Percentiles rank a stretch among this genome's conserved stretches.
These are phyloP conservation scores for Zymoseptoria crescenta DNA, from an alignment of 2,329 filamentous ascomycete genomes.

Conservation along the genomic window DNA sequence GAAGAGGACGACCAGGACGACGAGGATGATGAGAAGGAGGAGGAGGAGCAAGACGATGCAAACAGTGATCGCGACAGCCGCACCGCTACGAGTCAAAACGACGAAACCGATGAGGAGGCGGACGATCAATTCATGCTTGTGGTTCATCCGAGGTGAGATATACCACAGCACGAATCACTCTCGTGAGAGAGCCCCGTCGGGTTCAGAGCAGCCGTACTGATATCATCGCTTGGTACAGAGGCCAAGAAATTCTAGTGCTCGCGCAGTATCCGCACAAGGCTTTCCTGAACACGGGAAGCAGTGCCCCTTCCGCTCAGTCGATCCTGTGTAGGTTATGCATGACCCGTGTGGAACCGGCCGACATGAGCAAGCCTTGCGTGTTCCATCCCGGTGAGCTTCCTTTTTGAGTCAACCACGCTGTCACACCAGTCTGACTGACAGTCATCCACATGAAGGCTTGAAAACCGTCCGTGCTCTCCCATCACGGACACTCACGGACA, in stretches of 20 bases:
- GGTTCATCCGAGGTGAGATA: neutral
- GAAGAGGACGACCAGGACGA: too few species aligned
- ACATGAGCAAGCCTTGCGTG: neutral
- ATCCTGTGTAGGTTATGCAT: neutral
- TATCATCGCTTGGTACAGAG: neutral
- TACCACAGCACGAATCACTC: neutral
- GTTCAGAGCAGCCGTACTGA: neutral
- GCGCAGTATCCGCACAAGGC: neutral
- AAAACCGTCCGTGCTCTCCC: neutral
- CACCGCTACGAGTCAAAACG: slow-evolving; percentile 12
- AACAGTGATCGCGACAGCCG: neutral
- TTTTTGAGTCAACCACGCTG: neutral
- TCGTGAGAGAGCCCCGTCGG: neutral
- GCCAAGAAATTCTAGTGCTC: neutral
- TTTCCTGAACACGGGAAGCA: neutral
- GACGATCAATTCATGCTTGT: neutral
- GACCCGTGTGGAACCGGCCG: neutral
- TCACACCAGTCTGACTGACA: neutral
- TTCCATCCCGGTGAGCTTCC: neutral
- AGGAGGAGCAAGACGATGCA: neutral
- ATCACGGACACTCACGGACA: neutral
- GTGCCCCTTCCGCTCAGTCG: neutral
- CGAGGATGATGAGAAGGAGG: too few species aligned
- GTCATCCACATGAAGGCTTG: neutral
- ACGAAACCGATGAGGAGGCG: too few species aligned